A percentile compares a stretch with the other conserved stretches of the same genome.
phyloP scores from a whole-genome alignment of 73 alveolate species.

The Paramecium sonneborni region DNA sequence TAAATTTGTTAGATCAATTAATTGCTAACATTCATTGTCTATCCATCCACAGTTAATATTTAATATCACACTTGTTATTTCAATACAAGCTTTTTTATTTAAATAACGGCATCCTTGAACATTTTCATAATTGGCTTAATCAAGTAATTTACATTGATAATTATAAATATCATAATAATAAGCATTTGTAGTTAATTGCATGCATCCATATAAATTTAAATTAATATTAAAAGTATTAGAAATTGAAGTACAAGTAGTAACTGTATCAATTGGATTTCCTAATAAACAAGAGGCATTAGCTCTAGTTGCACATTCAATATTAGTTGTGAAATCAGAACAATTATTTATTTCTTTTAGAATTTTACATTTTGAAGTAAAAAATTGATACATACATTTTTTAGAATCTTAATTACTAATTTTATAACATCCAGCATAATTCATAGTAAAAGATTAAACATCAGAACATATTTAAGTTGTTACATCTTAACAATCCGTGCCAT shows the following conservation, averaged over 20 bases:
- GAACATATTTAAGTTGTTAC: not conserved
- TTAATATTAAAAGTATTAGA: not conserved
- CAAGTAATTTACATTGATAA: not conserved
- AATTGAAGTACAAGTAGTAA: not conserved
- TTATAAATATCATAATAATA: constrained; percentile 15
- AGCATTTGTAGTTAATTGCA: not conserved
- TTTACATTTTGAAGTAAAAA: not conserved
- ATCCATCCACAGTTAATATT: not conserved
- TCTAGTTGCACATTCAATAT: not conserved
- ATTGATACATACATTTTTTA: not conserved
- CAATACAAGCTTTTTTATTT: not conserved
- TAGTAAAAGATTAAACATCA: not conserved
- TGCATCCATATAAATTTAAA: constrained; percentile 15
- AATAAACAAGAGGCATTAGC: not conserved
- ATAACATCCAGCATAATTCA: not conserved
- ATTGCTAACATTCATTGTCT: not conserved
- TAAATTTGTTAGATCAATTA: not conserved
- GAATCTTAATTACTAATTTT: not conserved
- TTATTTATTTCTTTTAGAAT: not conserved
- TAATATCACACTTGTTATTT: not conserved
- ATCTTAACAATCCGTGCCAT: not conserved
- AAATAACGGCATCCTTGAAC: not conserved
- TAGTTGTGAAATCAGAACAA: not conserved
- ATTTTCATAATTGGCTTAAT: not conserved
- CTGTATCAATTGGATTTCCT: not conserved